Conservation (phyloP, 148 eudicot genomes). For the Suaeda aralocaspica region DNA sequence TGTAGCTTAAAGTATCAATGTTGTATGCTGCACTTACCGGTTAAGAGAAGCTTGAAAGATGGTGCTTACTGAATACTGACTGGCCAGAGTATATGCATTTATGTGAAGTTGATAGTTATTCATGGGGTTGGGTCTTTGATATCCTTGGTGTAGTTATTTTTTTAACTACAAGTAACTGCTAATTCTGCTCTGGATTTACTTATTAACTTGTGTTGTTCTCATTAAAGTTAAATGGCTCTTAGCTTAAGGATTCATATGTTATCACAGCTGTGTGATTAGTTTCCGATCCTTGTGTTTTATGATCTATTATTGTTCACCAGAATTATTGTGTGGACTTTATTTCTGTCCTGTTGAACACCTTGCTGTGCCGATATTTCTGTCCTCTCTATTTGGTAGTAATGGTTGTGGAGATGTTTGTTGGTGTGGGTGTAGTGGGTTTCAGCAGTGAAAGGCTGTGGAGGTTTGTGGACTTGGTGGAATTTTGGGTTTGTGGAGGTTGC, state of each 20-base stretch:
- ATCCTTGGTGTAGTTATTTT: neutral
- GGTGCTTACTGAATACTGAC: too few relatives aligned
- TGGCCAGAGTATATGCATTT: too few relatives aligned
- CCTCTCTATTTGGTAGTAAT: too few relatives aligned
- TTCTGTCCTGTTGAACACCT: neutral
- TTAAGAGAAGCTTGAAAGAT: too few relatives aligned
- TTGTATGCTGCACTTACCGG: too few relatives aligned
- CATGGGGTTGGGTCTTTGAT: neutral
- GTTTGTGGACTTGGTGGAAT: too few relatives aligned
- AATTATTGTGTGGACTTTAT: neutral
- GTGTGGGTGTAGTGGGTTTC: too few relatives aligned
- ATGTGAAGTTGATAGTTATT: neutral
- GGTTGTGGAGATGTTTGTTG: too few relatives aligned
- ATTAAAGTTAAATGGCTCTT: neutral
- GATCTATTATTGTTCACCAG: neutral
- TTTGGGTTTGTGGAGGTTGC: neutral
- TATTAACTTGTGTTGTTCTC: too few relatives aligned
- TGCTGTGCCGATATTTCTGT: neutral
- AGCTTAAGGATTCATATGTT: neutral
- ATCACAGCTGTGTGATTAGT: neutral
- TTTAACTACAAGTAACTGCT: neutral
- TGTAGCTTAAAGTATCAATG: too few relatives aligned
- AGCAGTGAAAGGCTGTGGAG: too few relatives aligned
- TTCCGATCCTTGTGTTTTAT: neutral
- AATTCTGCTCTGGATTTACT: neutral